These are phyloP conservation scores for Dendrobium nobile DNA, from an alignment of 106 monocot genomes.

Conservation along the genomic window DNA sequence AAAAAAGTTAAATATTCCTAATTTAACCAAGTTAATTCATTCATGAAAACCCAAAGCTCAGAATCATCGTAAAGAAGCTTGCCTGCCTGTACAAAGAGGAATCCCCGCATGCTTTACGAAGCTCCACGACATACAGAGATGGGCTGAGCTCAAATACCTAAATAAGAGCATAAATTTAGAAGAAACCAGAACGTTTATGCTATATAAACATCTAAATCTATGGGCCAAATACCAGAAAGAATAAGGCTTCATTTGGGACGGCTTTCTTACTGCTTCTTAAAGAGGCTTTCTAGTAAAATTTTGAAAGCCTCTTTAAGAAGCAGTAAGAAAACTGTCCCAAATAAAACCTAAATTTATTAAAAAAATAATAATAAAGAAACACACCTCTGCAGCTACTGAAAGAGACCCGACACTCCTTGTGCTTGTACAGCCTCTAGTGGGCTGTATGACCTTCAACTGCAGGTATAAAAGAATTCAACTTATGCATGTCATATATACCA, in stretches of 20 bases:
- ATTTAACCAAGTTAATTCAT: too few species aligned
- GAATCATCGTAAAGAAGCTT: background rate
- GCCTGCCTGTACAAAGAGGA: slow-evolving; percentile 68
- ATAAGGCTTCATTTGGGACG: too few species aligned
- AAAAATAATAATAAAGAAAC: background rate
- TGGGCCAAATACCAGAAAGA: background rate
- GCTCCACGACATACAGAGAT: slow-evolving; percentile 66
- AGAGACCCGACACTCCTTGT: slow-evolving; percentile 37
- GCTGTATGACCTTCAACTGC: slow-evolving; percentile 75
- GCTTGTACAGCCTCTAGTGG: slow-evolving; percentile 26
- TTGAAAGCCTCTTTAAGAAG: too few species aligned
- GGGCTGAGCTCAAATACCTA: slow-evolving; percentile 84
- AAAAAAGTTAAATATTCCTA: too few species aligned
- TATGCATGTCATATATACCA: too few species aligned
- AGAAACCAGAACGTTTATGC: background rate
- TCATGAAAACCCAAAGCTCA: too few species aligned
- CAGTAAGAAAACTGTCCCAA: too few species aligned
- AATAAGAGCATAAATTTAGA: background rate
- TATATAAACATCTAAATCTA: background rate
- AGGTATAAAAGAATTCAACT: too few species aligned
- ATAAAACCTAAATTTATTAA: background rate
- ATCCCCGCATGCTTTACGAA: slow-evolving; percentile 66
- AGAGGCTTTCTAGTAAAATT: too few species aligned
- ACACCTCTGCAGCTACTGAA: slow-evolving; percentile 69
- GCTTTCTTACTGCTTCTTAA: too few species aligned